phyloP scores from a whole-genome alignment of 257 asterid species.

The Rhazya stricta region DNA sequence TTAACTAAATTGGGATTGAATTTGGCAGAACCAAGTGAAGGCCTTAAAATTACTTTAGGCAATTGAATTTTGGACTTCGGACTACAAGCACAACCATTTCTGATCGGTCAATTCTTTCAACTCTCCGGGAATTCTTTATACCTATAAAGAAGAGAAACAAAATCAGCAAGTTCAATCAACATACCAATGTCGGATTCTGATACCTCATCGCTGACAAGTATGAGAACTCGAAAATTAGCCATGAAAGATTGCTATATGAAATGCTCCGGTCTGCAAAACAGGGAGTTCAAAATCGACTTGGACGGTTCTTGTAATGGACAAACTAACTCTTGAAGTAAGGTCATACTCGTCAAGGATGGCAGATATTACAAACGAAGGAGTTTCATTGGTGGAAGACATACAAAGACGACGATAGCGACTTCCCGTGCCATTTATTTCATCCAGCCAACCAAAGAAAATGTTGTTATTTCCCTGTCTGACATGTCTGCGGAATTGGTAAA shows the following conservation, averaged over 20 bases:
- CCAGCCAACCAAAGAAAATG: constrained; percentile 91
- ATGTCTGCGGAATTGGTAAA: constrained; percentile 82
- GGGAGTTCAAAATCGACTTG: constrained; percentile 85
- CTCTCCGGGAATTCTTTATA: background rate
- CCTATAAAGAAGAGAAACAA: background rate
- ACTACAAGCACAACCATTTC: no score
- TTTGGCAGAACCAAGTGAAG: no score
- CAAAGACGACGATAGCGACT: constrained; percentile 87
- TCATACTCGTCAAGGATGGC: constrained; percentile 94
- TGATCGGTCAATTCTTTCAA: constrained; percentile 2
- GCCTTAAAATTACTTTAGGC: no score
- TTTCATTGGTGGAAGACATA: constrained; percentile 98
- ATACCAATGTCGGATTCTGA: constrained; percentile 62
- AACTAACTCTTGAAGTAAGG: constrained; percentile 79
- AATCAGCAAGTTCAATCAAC: background rate
- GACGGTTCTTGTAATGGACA: constrained; percentile 99
- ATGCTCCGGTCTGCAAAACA: constrained; percentile 93
- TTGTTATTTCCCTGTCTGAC: constrained; percentile 73
- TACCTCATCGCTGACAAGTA: constrained; percentile 52
- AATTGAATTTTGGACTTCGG: no score
- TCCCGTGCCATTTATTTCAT: constrained; percentile 88
- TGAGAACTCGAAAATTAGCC: constrained; percentile 46
- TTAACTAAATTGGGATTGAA: no score
- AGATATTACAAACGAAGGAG: constrained; percentile 95
- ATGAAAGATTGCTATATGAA: constrained; percentile 68